Percentiles rank a stretch among this genome's conserved stretches.
Evolutionary conservation across 176 grass and related monocot genomes (phyloP).

Genomic region (Oryza punctata): DNA sequence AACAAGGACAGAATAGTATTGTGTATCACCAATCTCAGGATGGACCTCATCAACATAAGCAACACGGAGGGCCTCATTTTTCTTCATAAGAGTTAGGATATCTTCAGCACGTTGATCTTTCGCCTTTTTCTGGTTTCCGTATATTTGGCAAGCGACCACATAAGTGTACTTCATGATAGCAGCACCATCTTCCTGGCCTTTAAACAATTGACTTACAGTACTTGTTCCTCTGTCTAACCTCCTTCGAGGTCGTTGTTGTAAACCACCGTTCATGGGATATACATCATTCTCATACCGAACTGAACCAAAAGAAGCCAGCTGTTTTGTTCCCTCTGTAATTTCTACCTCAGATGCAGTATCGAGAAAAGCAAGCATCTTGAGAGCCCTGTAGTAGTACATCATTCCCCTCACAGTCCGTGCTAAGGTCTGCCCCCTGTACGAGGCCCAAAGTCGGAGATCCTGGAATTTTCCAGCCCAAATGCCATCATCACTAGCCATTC

Average conservation of each 20-base stretch:
- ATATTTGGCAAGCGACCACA: slow-evolving; percentile 94
- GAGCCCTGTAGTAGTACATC: slow-evolving; percentile 99
- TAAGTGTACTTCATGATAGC: slow-evolving; percentile 97
- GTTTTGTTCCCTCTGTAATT: slow-evolving; percentile 75
- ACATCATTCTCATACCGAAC: slow-evolving; percentile 66
- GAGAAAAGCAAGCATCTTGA: slow-evolving; percentile 97
- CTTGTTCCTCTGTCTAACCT: slow-evolving; percentile 69
- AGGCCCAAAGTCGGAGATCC: slow-evolving; percentile 95
- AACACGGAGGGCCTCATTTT: slow-evolving; percentile 84
- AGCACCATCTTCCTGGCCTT: slow-evolving; percentile 81
- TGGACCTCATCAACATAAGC: slow-evolving; percentile 91
- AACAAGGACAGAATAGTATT: slow-evolving; percentile 90
- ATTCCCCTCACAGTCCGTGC: slow-evolving; percentile 89
- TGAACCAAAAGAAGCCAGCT: slow-evolving; percentile 70
- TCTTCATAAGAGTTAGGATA: slow-evolving; percentile 89
- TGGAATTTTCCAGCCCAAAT: slow-evolving; percentile 72
- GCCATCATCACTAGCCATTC: slow-evolving; percentile 68
- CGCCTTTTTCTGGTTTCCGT: slow-evolving; percentile 79
- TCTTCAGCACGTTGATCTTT: slow-evolving; percentile 82
- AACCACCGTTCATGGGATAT: slow-evolving; percentile 50
- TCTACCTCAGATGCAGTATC: slow-evolving; percentile 92
- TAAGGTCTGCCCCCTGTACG: slow-evolving; percentile 93
- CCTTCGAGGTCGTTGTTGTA: slow-evolving; percentile 48
- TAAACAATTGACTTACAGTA: slow-evolving; percentile 75
- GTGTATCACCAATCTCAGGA: slow-evolving; percentile 39